phyloP scores from a whole-genome alignment of 352 stramenopile genomes.

The Phytopythium oedochilum region DNA sequence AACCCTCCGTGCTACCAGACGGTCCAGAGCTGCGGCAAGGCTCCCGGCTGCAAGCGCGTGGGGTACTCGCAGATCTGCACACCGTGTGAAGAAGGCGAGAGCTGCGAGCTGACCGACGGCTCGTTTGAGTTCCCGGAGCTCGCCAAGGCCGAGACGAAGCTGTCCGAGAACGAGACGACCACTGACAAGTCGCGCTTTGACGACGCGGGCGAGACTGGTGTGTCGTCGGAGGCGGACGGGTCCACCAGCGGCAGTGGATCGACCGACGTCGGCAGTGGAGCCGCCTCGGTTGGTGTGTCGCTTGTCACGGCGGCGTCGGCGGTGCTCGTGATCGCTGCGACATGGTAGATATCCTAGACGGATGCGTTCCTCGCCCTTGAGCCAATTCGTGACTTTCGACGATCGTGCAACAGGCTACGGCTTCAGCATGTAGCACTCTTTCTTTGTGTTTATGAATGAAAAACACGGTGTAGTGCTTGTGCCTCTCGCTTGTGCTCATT shows the following conservation, averaged over 20 bases:
- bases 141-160: constrained; percentile 38
- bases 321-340: no score
- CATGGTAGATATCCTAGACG: no score
- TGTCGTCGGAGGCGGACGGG: no score
- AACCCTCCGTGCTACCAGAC: constrained; percentile 81
- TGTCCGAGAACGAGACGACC: constrained; percentile 38
- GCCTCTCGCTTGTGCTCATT: no score
- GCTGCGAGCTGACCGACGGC: constrained; percentile 31
- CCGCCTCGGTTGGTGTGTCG: background rate
- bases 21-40: constrained; percentile 37
- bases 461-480: no score
- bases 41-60: constrained; percentile 56
- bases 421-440: no score
- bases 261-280: background rate
- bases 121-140: constrained; percentile 62
- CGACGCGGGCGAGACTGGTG: background rate
- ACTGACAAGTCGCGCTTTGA: constrained; percentile 10
- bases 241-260: constrained; percentile 5
- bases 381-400: no score
- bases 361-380: no score
- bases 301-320: no score
- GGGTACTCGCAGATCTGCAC: constrained; percentile 75
- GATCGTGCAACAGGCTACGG: no score
- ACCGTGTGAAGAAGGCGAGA: constrained; percentile 29
- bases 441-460: no score